Percentiles rank a stretch among this genome's conserved stretches.
Evolutionary conservation across 2,329 filamentous ascomycete genomes (phyloP).

Genomic region (Ophiostoma sp.): DNA sequence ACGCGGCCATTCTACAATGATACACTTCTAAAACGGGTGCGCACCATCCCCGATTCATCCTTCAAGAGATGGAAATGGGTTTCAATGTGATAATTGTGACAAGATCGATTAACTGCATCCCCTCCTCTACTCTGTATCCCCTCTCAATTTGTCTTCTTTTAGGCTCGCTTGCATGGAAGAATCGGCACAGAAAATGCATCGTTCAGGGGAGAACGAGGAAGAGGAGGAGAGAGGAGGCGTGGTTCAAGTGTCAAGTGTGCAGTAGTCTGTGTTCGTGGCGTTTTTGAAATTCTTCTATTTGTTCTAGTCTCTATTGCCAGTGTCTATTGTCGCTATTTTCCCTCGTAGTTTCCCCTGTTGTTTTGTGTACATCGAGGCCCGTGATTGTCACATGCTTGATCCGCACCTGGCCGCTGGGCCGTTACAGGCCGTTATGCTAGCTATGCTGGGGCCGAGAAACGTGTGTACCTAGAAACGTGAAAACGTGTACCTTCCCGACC

Average conservation of each 20-base stretch:
- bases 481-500: background rate
- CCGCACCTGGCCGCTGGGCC: slow-evolving; percentile 15
- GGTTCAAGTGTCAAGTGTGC: background rate
- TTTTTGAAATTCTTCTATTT: background rate
- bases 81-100: background rate
- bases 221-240: background rate
- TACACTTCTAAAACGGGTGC: background rate
- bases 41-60: background rate
- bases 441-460: background rate
- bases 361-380: background rate
- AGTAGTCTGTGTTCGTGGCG: slow-evolving; percentile 1
- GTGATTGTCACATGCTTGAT: slow-evolving; percentile 8
- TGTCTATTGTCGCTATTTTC: too few species aligned
- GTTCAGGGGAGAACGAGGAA: background rate
- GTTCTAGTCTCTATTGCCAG: background rate
- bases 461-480: background rate
- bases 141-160: background rate
- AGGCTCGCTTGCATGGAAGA: background rate
- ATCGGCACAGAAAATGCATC: background rate
- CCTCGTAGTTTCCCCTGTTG: background rate
- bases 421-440: background rate
- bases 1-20: background rate
- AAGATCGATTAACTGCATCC: background rate
- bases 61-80: background rate
- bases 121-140: background rate